Conservation (phyloP, 331 rosid species). For the Spiraea crenata region DNA sequence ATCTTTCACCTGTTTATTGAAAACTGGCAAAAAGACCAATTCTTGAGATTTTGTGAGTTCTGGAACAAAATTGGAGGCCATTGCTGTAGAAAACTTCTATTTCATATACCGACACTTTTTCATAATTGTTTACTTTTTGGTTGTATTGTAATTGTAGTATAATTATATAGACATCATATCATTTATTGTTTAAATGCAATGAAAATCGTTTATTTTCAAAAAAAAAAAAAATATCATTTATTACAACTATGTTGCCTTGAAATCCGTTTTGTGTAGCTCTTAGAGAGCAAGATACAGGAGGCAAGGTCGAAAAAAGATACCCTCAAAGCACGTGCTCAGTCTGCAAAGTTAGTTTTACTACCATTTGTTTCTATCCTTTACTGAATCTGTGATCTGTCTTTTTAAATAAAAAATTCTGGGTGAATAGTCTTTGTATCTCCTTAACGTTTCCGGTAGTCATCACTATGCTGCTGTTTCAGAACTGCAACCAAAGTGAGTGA, state of each 20-base stretch:
- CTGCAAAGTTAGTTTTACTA: slow-evolving; percentile 78
- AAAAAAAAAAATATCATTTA: neutral
- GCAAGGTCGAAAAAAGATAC: slow-evolving; percentile 97
- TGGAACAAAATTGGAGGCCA: neutral
- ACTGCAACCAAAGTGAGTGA: slow-evolving; percentile 90
- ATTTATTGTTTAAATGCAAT: too few relatives aligned
- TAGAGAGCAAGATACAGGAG: slow-evolving; percentile 98
- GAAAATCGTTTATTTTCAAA: too few relatives aligned
- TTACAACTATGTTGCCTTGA: neutral
- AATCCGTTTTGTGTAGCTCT: slow-evolving; percentile 50
- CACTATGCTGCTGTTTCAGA: slow-evolving; percentile 44
- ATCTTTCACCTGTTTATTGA: neutral
- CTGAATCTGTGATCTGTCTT: slow-evolving; percentile 2
- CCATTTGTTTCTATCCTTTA: slow-evolving; percentile 21
- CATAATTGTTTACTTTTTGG: neutral
- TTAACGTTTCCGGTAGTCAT: slow-evolving; percentile 25
- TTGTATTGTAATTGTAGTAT: neutral
- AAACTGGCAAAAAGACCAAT: neutral
- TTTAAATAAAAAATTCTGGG: neutral
- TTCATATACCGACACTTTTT: neutral
- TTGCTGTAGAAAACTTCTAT: neutral
- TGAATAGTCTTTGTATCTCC: slow-evolving; percentile 1
- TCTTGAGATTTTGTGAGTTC: too few relatives aligned
- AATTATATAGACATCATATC: too few relatives aligned
- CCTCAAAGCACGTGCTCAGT: slow-evolving; percentile 94